These are phyloP conservation scores for Cyberlindnera subsufficiens DNA, from an alignment of 805 yeast genomes.

Conservation along the genomic window DNA sequence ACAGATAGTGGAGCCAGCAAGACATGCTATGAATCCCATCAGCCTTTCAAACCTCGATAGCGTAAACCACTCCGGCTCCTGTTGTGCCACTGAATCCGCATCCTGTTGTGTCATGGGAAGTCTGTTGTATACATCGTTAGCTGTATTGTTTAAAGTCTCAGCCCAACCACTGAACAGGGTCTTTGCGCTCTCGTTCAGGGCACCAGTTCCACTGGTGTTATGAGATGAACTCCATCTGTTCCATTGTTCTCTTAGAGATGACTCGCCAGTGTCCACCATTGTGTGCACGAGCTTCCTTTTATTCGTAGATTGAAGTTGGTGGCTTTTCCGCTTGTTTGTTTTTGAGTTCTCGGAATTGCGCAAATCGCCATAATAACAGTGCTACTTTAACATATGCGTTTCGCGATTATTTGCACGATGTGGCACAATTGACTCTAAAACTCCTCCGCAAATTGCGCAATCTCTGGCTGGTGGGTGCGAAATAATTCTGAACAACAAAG, in stretches of 20 bases:
- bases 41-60: slow-evolving; percentile 75
- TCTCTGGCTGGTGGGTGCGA: too few species aligned
- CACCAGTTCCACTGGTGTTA: slow-evolving; percentile 9
- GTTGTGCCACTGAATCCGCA: slow-evolving; percentile 30
- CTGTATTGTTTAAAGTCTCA: slow-evolving; percentile 31
- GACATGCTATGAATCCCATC: slow-evolving; percentile 68
- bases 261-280: slow-evolving; percentile 15
- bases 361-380: too few species aligned
- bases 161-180: slow-evolving; percentile 33
- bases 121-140: slow-evolving; percentile 55
- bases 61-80: slow-evolving; percentile 75
- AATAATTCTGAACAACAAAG: too few species aligned
- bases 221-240: slow-evolving; percentile 31
- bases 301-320: too few species aligned
- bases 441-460: too few species aligned
- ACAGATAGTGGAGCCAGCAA: slow-evolving; percentile 73
- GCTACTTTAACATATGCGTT: too few species aligned
- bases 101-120: slow-evolving; percentile 60
- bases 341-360: too few species aligned
- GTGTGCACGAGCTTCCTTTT: neutral
- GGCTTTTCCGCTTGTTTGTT: too few species aligned
- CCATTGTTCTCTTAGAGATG: slow-evolving; percentile 32
- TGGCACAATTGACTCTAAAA: too few species aligned
- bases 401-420: too few species aligned
- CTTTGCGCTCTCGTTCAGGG: slow-evolving; percentile 28